Percentiles rank a stretch among this genome's conserved stretches.
Conservation (phyloP, 495 filamentous ascomycete genomes). For the Penicillium goetzii region DNA sequence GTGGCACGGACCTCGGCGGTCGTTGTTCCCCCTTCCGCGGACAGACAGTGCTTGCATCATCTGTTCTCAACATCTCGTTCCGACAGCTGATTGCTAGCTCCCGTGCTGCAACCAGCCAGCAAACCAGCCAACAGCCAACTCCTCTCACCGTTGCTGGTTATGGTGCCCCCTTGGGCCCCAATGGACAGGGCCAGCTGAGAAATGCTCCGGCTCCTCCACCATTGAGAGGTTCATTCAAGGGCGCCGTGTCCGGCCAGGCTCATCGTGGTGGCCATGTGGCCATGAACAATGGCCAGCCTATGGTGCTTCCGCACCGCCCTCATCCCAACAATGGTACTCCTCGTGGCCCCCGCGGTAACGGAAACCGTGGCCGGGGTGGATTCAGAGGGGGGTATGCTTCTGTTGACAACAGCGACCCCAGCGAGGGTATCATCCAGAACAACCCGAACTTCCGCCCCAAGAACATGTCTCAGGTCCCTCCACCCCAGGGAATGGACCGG, state of each 20-base stretch:
- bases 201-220: constrained; percentile 71
- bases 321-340: constrained; percentile 36
- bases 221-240: constrained; percentile 71
- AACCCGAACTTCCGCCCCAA: constrained; percentile 61
- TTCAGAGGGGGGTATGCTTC: constrained; percentile 54
- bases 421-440: constrained; percentile 52
- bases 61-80: constrained; percentile 84
- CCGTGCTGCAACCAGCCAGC: constrained; percentile 66
- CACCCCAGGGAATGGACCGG: constrained; percentile 68
- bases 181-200: constrained; percentile 67
- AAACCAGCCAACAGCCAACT: constrained; percentile 49
- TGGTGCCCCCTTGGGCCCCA: constrained; percentile 56
- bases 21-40: constrained; percentile 96
- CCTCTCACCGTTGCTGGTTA: constrained; percentile 66
- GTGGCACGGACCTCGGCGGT: constrained; percentile 83
- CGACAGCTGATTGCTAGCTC: constrained; percentile 78
- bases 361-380: constrained; percentile 44
- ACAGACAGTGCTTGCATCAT: constrained; percentile 81
- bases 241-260: constrained; percentile 56
- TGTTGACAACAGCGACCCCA: constrained; percentile 55
- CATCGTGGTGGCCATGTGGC: constrained; percentile 46
- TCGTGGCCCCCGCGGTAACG: constrained; percentile 37
- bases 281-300: constrained; percentile 45
- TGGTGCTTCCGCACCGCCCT: constrained; percentile 42
- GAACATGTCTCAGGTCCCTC: constrained; percentile 75